These are phyloP conservation scores for Chamaecrista fasciculata DNA, from an alignment of 306 rosid genomes.

Conservation along the genomic window DNA sequence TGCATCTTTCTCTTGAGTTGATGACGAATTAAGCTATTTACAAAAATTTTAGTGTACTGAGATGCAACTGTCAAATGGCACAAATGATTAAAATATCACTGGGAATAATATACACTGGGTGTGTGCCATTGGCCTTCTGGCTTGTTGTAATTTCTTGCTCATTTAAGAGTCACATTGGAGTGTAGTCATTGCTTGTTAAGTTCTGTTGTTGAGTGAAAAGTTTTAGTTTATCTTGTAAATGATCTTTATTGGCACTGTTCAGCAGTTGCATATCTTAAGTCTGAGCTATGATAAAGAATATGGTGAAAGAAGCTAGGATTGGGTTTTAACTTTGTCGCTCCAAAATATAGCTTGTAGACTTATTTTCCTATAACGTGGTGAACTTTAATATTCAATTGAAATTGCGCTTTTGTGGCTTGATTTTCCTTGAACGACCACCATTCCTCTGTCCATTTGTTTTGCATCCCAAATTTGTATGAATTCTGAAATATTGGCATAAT, in stretches of 20 bases:
- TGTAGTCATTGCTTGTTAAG: neutral
- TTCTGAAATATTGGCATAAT: neutral
- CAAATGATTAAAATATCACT: neutral
- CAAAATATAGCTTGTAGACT: neutral
- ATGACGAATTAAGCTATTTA: conserved; percentile 8
- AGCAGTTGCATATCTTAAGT: neutral
- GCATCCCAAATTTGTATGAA: neutral
- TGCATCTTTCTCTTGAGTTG: conserved; percentile 1
- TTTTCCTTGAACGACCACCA: neutral
- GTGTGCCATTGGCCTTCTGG: neutral
- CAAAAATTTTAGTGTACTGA: conserved; percentile 12
- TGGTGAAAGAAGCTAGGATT: neutral
- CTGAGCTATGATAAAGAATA: neutral
- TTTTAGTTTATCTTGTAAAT: neutral
- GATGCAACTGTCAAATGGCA: neutral
- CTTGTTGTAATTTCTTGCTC: neutral
- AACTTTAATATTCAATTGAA: neutral
- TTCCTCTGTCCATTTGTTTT: neutral
- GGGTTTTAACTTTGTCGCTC: too few relatives aligned
- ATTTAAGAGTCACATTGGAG: neutral
- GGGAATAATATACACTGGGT: neutral
- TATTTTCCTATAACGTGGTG: neutral
- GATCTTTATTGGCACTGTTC: neutral
- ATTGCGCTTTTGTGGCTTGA: neutral
- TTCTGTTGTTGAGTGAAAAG: neutral